A percentile compares a stretch with the other conserved stretches of the same genome.
Conservation (phyloP, 768 basidiomycete species). For the Naganishia onofrii region DNA sequence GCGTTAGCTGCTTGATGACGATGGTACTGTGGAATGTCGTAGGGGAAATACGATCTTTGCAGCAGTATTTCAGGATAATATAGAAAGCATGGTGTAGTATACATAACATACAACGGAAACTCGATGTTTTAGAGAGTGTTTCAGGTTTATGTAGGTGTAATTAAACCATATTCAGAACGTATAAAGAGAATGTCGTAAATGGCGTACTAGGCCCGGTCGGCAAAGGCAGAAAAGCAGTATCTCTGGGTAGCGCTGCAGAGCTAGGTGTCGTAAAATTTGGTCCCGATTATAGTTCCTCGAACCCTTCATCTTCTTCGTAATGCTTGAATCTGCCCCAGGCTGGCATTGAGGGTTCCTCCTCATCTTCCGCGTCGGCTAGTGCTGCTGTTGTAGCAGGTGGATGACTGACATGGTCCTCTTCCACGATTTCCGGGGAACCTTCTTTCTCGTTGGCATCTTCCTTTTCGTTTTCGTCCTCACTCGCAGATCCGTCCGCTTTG, state of each 20-base stretch:
- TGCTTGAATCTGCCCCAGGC: conserved; percentile 15
- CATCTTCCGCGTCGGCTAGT: neutral
- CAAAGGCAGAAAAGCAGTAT: neutral
- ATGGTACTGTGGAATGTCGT: too few species aligned
- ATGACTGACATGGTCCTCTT: conserved; percentile 20
- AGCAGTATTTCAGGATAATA: too few species aligned
- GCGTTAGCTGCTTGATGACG: too few species aligned
- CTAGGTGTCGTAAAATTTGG: neutral
- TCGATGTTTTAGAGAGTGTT: too few species aligned
- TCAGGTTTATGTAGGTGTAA: too few species aligned
- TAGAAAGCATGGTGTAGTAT: too few species aligned
- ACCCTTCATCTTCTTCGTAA: conserved; percentile 26
- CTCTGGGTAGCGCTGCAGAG: neutral
- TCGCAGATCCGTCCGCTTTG: neutral
- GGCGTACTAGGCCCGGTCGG: neutral
- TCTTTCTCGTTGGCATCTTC: conserved; percentile 18
- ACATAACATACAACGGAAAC: too few species aligned
- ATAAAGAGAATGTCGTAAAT: too few species aligned
- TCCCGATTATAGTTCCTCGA: conserved; percentile 17
- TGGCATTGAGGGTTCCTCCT: conserved; percentile 13
- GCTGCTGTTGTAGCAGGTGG: neutral
- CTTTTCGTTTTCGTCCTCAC: conserved; percentile 14
- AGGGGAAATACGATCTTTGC: too few species aligned
- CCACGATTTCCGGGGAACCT: conserved; percentile 12
- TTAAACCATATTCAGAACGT: too few species aligned